Evolutionary conservation across 257 asterid species (phyloP).

Genomic region (Penstemon davidsonii): DNA sequence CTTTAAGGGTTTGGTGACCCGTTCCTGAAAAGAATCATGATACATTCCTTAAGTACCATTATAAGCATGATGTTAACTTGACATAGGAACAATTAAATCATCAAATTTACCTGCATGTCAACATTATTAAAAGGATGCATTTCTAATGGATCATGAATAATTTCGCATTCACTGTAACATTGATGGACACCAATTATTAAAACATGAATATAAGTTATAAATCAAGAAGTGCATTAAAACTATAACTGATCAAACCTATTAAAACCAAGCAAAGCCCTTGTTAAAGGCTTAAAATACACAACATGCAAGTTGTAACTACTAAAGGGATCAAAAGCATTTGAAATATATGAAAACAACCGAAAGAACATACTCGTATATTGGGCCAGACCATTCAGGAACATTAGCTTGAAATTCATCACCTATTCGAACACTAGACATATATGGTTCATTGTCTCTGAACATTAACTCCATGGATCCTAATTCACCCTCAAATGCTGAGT

Average conservation of each 20-base stretch:
- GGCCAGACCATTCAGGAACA: conserved; percentile 73
- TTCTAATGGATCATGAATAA: conserved; percentile 53
- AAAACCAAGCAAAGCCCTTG: neutral
- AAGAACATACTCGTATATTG: conserved; percentile 62
- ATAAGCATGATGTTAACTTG: conserved; percentile 21
- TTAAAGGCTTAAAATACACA: neutral
- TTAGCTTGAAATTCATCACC: conserved; percentile 74
- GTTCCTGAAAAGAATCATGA: conserved; percentile 40
- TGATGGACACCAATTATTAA: conserved; percentile 31
- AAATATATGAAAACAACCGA: conserved; percentile 22
- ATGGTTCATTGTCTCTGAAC: conserved; percentile 57
- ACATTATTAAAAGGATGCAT: conserved; percentile 27
- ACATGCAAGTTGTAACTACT: neutral
- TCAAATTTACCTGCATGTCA: conserved; percentile 50
- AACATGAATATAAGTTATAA: conserved; percentile 2
- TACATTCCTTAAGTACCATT: conserved; percentile 26
- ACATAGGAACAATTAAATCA: conserved; percentile 24
- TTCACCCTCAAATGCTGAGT: conserved; percentile 40
- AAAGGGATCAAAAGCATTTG: neutral
- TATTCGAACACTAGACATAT: conserved; percentile 61
- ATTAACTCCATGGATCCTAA: conserved; percentile 54
- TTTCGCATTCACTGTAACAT: conserved; percentile 53
- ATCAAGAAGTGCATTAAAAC: conserved; percentile 10
- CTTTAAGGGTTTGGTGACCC: conserved; percentile 33
- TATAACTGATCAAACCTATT: conserved; percentile 8